Percentiles rank a stretch among this genome's conserved stretches.
Evolutionary conservation across 306 rosid species (phyloP).

Genomic region (Ormosia emarginata): DNA sequence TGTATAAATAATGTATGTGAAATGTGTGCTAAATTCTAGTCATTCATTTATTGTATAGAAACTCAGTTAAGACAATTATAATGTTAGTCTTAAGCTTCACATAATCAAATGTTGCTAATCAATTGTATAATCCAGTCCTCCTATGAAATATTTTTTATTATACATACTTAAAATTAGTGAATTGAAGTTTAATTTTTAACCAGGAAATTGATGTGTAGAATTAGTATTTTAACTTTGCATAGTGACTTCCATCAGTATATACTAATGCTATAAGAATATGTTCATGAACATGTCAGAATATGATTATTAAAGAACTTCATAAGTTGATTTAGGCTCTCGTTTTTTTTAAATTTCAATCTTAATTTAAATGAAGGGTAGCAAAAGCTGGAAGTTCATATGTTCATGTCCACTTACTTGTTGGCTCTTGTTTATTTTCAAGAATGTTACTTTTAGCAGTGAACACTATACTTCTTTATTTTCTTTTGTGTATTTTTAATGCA

Average conservation of each 20-base stretch:
- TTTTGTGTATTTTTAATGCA: neutral
- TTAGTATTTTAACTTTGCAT: neutral
- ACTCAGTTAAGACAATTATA: neutral
- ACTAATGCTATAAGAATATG: neutral
- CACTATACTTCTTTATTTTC: neutral
- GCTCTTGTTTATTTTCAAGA: neutral
- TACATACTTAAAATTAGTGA: neutral
- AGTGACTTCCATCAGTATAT: neutral
- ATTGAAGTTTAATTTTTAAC: neutral
- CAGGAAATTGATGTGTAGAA: neutral
- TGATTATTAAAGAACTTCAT: neutral
- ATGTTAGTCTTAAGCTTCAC: too few species aligned
- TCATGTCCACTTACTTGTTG: neutral
- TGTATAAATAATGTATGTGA: conserved; percentile 21
- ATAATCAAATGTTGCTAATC: neutral
- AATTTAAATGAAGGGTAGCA: neutral
- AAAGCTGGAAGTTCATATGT: neutral
- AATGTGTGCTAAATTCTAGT: neutral
- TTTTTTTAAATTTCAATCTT: neutral
- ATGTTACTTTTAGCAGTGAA: neutral
- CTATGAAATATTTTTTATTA: neutral
- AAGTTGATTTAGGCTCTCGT: neutral
- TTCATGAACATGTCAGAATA: neutral
- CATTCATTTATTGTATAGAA: neutral
- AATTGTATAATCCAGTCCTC: neutral